These are phyloP conservation scores for Leucocoprinus birnbaumii DNA, from an alignment of 768 basidiomycete species.

Conservation along the genomic window DNA sequence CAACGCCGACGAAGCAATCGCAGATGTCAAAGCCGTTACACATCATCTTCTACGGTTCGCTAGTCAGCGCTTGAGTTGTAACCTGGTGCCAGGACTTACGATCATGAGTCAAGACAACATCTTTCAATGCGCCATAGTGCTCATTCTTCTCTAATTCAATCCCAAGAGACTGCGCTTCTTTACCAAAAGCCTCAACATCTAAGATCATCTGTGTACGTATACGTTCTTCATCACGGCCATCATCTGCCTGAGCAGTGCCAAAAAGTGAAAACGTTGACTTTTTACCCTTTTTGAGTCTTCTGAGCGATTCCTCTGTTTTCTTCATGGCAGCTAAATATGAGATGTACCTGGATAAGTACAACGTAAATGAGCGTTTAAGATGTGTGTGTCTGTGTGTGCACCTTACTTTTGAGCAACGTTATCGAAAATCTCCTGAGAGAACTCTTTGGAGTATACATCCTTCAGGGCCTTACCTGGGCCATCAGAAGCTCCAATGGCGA, in stretches of 20 bases:
- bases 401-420: constrained; percentile 62
- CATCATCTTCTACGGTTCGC: not conserved
- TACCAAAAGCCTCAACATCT: constrained; percentile 83
- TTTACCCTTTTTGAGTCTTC: constrained; percentile 84
- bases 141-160: constrained; percentile 54
- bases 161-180: constrained; percentile 69
- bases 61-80: no score
- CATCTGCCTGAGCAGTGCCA: constrained; percentile 62
- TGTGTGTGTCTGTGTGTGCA: no score
- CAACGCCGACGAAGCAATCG: no score
- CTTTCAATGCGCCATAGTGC: constrained; percentile 52
- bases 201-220: constrained; percentile 80
- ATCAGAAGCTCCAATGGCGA: constrained; percentile 54
- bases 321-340: constrained; percentile 79
- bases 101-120: constrained; percentile 53
- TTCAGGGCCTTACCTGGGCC: constrained; percentile 61
- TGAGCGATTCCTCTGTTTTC: constrained; percentile 89
- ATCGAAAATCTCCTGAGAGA: constrained; percentile 66
- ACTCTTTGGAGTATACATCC: constrained; percentile 45
- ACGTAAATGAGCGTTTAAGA: no score
- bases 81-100: constrained; percentile 20
- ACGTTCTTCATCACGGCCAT: constrained; percentile 77
- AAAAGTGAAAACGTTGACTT: constrained; percentile 80
- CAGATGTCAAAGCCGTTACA: not conserved
- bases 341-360: constrained; percentile 69